A percentile compares a stretch with the other conserved stretches of the same genome.
Evolutionary conservation across 768 basidiomycete genomes (phyloP).

Genomic region (Hypsizygus marmoreus): DNA sequence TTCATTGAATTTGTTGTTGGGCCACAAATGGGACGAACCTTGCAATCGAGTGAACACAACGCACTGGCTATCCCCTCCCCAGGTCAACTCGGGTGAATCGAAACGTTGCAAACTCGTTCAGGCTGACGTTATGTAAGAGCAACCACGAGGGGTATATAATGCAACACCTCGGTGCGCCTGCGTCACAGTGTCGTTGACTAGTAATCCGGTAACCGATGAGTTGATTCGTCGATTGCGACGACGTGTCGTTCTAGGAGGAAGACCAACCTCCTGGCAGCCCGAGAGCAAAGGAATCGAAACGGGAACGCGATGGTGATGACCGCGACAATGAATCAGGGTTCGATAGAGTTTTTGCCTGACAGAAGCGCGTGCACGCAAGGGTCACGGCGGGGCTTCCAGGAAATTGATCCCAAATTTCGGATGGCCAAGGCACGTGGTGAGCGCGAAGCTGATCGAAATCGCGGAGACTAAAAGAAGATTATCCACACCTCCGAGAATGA

Average conservation of each 20-base stretch:
- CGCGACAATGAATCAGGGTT: constrained; percentile 14
- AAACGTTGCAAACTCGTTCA: constrained; percentile 16
- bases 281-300: no score
- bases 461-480: constrained; percentile 5
- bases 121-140: constrained; percentile 21
- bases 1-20: constrained; percentile 9
- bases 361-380: constrained; percentile 11
- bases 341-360: constrained; percentile 25
- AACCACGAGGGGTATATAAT: constrained; percentile 11
- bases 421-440: constrained; percentile 14
- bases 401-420: constrained; percentile 6
- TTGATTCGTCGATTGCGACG: constrained; percentile 8
- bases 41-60: constrained; percentile 5
- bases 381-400: constrained; percentile 13
- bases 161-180: constrained; percentile 8
- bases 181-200: constrained; percentile 21
- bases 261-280: no score
- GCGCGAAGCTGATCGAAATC: constrained; percentile 16
- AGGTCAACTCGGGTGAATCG: constrained; percentile 5
- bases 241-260: constrained; percentile 2
- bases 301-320: no score
- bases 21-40: constrained; percentile 19
- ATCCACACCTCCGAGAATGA: constrained; percentile 1
- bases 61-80: constrained; percentile 4
- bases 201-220: constrained; percentile 17